Conservation (phyloP, 2,329 filamentous ascomycete species). For the Phyllosticta citribraziliensis region DNA sequence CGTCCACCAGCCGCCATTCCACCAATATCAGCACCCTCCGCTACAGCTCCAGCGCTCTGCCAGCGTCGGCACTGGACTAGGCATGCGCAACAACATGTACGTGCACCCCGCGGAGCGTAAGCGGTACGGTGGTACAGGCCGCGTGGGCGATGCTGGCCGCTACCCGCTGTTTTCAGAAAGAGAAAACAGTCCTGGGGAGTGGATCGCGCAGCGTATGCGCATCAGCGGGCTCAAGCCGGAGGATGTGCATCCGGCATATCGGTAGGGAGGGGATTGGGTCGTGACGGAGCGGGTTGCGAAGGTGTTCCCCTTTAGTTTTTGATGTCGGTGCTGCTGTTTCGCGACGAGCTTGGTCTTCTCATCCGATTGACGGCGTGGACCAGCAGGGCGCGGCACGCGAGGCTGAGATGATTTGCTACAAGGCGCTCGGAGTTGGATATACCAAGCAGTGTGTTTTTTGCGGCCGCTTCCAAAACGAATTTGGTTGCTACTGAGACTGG, state of each 20-base stretch:
- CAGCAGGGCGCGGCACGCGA: too few species aligned
- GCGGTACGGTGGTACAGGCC: constrained; percentile 14
- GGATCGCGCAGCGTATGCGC: neutral
- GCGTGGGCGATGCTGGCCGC: neutral
- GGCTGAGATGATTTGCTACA: too few species aligned
- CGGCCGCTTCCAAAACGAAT: too few species aligned
- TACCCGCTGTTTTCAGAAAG: neutral
- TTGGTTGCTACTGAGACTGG: too few species aligned
- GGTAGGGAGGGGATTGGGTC: constrained; percentile 9
- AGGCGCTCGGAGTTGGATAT: too few species aligned
- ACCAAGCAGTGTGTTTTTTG: too few species aligned
- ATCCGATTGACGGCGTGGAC: too few species aligned
- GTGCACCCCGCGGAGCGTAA: constrained; percentile 1
- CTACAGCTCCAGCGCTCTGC: neutral
- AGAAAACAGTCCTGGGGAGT: constrained; percentile 7
- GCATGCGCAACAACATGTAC: too few species aligned
- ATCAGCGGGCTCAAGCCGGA: constrained; percentile 16
- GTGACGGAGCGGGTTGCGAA: neutral
- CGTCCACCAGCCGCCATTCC: neutral
- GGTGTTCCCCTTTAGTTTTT: neutral
- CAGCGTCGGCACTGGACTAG: neutral
- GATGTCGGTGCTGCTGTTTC: too few species aligned
- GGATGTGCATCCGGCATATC: constrained; percentile 29
- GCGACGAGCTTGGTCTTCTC: too few species aligned
- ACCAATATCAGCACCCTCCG: neutral